Evolutionary conservation across 257 asterid species (phyloP).

Genomic region (Ligustrum vulgare): DNA sequence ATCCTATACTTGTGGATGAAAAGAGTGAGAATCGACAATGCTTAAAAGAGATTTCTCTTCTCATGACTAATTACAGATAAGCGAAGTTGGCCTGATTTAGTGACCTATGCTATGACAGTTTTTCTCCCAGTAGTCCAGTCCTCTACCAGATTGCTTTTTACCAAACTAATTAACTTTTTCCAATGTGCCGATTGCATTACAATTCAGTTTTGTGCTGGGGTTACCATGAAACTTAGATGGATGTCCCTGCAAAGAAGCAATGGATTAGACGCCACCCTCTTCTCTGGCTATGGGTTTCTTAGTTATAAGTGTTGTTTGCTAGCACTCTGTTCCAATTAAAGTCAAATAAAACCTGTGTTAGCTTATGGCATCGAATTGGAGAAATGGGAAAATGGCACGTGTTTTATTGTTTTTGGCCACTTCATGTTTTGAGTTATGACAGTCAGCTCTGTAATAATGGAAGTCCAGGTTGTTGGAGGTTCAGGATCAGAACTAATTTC

Average conservation of each 20-base stretch:
- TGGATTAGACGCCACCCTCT: not conserved
- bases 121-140: not conserved
- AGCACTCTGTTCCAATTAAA: not conserved
- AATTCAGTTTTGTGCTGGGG: not conserved
- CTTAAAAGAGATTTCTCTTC: not conserved
- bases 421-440: too few species aligned
- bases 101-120: not conserved
- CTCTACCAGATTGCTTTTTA: not conserved
- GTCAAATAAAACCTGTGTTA: not conserved
- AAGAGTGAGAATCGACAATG: not conserved
- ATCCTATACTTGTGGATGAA: not conserved
- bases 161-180: not conserved
- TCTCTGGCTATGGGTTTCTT: not conserved
- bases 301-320: not conserved
- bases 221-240: not conserved
- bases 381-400: not conserved
- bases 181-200: not conserved
- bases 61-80: not conserved
- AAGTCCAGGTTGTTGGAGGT: not conserved
- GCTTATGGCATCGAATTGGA: not conserved
- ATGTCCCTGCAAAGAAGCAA: not conserved
- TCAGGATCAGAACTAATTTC: not conserved
- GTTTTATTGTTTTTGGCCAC: not conserved
- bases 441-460: too few species aligned
- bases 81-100: not conserved